Evolutionary conservation across 768 basidiomycete species (phyloP).

Genomic region (Termitomyces sp.): DNA sequence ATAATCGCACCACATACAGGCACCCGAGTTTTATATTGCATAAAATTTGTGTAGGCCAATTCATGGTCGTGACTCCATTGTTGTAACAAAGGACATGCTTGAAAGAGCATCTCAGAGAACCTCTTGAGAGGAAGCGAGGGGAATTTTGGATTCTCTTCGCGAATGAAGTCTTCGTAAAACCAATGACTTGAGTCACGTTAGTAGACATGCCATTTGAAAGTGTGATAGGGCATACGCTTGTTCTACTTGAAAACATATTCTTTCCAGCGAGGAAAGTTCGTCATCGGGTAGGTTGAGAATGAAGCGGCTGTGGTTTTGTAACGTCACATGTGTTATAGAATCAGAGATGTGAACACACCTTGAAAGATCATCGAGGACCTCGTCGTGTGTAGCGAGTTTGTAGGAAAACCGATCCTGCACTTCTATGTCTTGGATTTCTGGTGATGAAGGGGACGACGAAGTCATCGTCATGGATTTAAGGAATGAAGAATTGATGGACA

Average conservation of each 20-base stretch:
- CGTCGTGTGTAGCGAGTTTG: conserved; percentile 73
- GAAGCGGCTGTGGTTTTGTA: conserved; percentile 61
- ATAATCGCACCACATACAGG: conserved; percentile 98
- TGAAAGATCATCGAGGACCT: conserved; percentile 87
- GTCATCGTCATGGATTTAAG: conserved; percentile 44
- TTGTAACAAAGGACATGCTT: conserved; percentile 74
- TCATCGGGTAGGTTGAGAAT: conserved; percentile 94
- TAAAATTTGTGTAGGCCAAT: conserved; percentile 82
- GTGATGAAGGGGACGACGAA: conserved; percentile 75
- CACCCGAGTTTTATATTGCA: conserved; percentile 94
- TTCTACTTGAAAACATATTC: conserved; percentile 98
- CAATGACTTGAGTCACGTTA: conserved; percentile 66
- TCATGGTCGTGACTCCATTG: conserved; percentile 85
- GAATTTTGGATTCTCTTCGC: conserved; percentile 83
- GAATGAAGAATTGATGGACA: conserved; percentile 17
- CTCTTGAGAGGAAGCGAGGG: conserved; percentile 87
- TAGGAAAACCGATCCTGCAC: conserved; percentile 43
- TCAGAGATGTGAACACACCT: conserved; percentile 44
- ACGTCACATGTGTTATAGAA: conserved; percentile 6
- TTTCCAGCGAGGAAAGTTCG: conserved; percentile 85
- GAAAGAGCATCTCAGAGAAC: conserved; percentile 90
- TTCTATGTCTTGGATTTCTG: conserved; percentile 51
- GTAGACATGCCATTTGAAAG: neutral
- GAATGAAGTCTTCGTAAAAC: conserved; percentile 99
- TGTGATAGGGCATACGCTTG: conserved; percentile 72